A percentile compares a stretch with the other conserved stretches of the same genome.
phyloP scores from a whole-genome alignment of 208 protist genomes.

The Leishmania arabica region DNA sequence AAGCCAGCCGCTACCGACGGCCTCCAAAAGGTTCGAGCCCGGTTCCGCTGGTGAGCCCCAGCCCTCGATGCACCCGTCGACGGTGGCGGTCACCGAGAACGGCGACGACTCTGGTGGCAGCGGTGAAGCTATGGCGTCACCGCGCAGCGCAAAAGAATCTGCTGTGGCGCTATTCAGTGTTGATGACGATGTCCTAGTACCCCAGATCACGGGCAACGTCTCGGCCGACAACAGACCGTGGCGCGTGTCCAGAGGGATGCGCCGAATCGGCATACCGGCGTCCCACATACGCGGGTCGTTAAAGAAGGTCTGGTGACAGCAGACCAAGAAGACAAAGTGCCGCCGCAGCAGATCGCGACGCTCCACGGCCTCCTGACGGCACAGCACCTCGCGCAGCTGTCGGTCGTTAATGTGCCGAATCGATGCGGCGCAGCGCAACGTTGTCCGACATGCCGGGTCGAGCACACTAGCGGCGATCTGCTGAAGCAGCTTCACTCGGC shows the following conservation, averaged over 20 bases:
- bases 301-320: slow-evolving; percentile 67
- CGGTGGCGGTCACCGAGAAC: neutral
- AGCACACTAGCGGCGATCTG: slow-evolving; percentile 35
- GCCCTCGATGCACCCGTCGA: neutral
- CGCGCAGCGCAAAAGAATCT: neutral
- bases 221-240: slow-evolving; percentile 31
- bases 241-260: slow-evolving; percentile 33
- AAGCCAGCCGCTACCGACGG: neutral
- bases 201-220: neutral
- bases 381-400: slow-evolving; percentile 40
- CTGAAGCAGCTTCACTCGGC: neutral
- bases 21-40: neutral
- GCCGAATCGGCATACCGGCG: slow-evolving; percentile 27
- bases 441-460: slow-evolving; percentile 50
- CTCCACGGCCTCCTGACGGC: slow-evolving; percentile 60
- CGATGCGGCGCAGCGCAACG: slow-evolving; percentile 21
- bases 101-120: neutral
- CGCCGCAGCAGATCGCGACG: slow-evolving; percentile 56
- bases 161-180: too few species aligned
- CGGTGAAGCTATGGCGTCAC: neutral
- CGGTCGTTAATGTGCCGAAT: slow-evolving; percentile 24
- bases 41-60: neutral
- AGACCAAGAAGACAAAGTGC: slow-evolving; percentile 49
- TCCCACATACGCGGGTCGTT: slow-evolving; percentile 51
- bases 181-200: neutral